Base-by-base conservation (phyloP, 805 yeast genomes). In the Hemisphaericaspora nanyangensis region DNA sequence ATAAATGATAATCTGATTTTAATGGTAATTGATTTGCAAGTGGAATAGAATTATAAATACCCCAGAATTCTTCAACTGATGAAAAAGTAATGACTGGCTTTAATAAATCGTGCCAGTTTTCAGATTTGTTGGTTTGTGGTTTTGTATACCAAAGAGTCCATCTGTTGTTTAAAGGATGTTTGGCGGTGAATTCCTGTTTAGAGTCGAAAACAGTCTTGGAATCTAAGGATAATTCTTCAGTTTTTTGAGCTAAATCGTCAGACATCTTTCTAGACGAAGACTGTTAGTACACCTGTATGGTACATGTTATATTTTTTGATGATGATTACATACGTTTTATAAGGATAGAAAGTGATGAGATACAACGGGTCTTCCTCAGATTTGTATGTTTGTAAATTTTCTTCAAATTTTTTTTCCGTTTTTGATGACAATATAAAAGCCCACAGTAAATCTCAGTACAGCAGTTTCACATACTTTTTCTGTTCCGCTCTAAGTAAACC, bases 21-120 rank as follows among this genome's bases (percentile, higher is more conserved):
- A 83, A 59, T 52, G 98, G 98, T 60, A 93, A 76, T 60, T 89
- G 96, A 47, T 80, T 79, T 37, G 95, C 96, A 54, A 80, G 80
- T 50, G 98, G 98, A 53, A 93, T 82, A 31, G 95, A 85, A 66
- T 93, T 90, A 74, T 80, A 85, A 50, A 91, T 84, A 18, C 98
- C 99, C 99, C 99, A 93, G 72, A 93, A 93, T 65, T 91, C 97
- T 72, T 93, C 99, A 37, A 93, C 98, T n/a, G 96, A 80, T 39
- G 81, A 77, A 55, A 93, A 88, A 17, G 95, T 79, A 52, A 89
- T 91, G 37, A 93, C 95, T 42, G 96, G 95, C 70, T 89, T 89
- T 58, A 93, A 76, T 49, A 89, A 76, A 57, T 90, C 95, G 39
- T 87, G 77, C 98, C 98, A 91, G 55, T 87, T 80, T 68, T 88